A percentile compares a stretch with the other conserved stretches of the same genome.
Evolutionary conservation across 2,329 filamentous ascomycete species (phyloP).

Genomic region (Thermochaetoides dissita): DNA sequence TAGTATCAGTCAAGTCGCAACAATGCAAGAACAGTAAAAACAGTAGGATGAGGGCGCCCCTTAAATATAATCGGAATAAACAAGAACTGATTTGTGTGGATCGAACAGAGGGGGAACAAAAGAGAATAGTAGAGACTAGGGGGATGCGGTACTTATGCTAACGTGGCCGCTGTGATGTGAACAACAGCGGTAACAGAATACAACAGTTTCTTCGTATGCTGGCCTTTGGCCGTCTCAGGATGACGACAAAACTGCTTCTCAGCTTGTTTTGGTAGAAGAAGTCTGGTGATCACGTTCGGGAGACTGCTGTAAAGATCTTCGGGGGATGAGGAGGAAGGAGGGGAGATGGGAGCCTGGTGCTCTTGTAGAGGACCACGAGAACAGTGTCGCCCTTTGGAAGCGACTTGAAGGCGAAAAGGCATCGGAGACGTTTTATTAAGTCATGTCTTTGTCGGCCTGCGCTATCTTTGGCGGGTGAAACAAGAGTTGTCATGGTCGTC

Average conservation of each 20-base stretch:
- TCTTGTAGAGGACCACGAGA: slow-evolving; percentile 4
- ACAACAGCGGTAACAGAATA: slow-evolving; percentile 6
- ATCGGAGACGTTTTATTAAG: not conserved
- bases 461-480: slow-evolving; percentile 11
- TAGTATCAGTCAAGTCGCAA: too few species aligned
- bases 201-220: slow-evolving; percentile 2
- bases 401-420: slow-evolving; percentile 2
- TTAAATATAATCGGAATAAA: not conserved
- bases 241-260: not conserved
- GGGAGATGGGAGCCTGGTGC: slow-evolving; percentile 1
- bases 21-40: too few species aligned
- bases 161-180: not conserved
- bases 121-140: slow-evolving; percentile 1
- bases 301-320: slow-evolving; percentile 1
- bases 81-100: not conserved
- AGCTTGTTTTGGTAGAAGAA: not conserved
- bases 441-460: slow-evolving; percentile 3
- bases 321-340: too few species aligned
- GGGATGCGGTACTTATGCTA: slow-evolving; percentile 3
- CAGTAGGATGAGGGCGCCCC: not conserved
- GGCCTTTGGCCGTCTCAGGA: slow-evolving; percentile 3
- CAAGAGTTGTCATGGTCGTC: not conserved
- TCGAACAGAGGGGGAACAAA: not conserved
- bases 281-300: not conserved
- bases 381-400: slow-evolving; percentile 4